Evolutionary conservation across 352 stramenopile species (phyloP).

Genomic region (Globisporangium orthogonon): DNA sequence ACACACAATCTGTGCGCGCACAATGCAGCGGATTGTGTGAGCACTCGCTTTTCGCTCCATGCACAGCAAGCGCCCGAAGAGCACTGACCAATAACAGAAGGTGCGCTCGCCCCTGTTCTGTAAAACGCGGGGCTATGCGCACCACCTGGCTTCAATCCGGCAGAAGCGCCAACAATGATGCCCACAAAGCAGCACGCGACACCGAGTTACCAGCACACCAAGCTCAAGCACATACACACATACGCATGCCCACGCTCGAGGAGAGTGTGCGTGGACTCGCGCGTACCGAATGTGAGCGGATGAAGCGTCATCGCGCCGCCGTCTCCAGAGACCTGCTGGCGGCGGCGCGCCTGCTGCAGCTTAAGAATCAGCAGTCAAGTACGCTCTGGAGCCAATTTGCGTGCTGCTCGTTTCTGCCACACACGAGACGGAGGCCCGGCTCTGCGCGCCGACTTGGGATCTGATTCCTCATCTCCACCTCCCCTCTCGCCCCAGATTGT

Average conservation of each 20-base stretch:
- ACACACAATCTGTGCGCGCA: neutral
- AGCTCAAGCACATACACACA: too few relatives aligned
- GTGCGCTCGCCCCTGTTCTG: neutral
- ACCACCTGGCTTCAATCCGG: constrained; percentile 2
- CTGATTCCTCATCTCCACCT: constrained; percentile 8
- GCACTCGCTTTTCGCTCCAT: neutral
- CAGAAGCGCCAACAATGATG: neutral
- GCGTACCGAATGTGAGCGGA: too few relatives aligned
- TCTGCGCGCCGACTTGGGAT: neutral
- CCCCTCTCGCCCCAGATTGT: constrained; percentile 1
- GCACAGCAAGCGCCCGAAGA: too few relatives aligned
- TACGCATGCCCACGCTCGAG: too few relatives aligned
- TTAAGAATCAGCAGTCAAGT: too few relatives aligned
- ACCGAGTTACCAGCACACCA: neutral
- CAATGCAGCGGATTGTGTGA: neutral
- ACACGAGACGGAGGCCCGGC: neutral
- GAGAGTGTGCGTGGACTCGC: too few relatives aligned
- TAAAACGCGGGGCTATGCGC: neutral
- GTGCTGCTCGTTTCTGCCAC: neutral
- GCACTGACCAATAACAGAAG: neutral
- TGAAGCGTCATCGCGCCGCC: too few relatives aligned
- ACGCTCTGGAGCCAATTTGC: neutral
- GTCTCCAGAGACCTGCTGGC: too few relatives aligned
- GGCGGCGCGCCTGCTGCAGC: too few relatives aligned
- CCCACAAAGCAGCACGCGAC: neutral